Base-by-base conservation (phyloP, 2,329 filamentous ascomycete genomes). In the Clarireedia monteithiana region DNA sequence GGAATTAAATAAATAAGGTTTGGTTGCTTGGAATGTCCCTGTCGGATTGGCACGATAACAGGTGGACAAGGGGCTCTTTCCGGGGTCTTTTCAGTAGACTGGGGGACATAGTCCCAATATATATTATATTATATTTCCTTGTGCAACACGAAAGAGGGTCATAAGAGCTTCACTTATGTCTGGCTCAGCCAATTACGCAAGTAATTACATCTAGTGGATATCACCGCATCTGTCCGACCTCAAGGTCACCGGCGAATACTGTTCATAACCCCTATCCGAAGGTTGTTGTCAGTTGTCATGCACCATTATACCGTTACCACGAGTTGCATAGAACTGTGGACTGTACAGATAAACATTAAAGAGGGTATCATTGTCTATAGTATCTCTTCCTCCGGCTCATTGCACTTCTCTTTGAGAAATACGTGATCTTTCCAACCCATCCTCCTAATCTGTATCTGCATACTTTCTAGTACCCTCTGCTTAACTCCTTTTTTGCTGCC, bases 381-480 rank as follows among this genome's bases (percentile, higher is more conserved):
- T 39, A 48, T 40, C 12, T 53, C 44, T 6, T 38, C 34, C 27
- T 26, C 39, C 5, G 20, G 7, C 9, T 56, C 27, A 48, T 58
- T 30, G 24, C 53, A 53, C 17, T 48, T 57, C 50, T 66, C 66
- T 52, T 62, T 60, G 48, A 68, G 50, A 20, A 68, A 59, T 2
- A 40, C 49, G 60, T 68, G 65, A 14, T 61, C 53, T 10, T 56
- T 59, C 58, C 60, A 66, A 5, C 64, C 67, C 62, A 67, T 65
- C 14, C 58, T 58, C 24, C 67, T 73, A 2, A 85, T 74, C 66
- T 90, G 86, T 20, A 89, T 87, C 74, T 89, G 81, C 78, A 89
- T 89, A 67, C 88, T 91, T 58, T 89, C 81, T 66, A 91, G 64
- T 26, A 92, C 77, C 60, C 86, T 78, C 57, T 68, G 66, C 73